Evolutionary conservation across 345 rosid species (phyloP), one percentile per base, ranked within the genome.

Genomic region (Moringa oleifera): DNA sequence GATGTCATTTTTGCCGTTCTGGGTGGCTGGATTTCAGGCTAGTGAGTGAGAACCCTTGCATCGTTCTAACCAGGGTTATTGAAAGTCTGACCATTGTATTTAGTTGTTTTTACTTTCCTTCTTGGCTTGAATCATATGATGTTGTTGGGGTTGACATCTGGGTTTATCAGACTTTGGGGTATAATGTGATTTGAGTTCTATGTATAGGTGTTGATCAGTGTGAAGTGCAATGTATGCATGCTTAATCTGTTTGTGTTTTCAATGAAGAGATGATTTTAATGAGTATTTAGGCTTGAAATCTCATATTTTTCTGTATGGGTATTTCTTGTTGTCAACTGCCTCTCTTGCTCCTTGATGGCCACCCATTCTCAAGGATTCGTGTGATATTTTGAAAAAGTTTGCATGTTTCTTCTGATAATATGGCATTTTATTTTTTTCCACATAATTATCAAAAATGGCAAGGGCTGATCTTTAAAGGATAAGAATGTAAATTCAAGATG

Each of bases 151-250:
- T 59, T 68, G 56, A 47, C 25, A 24, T 64, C 31, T 31, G 58
- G 51, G 62, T 58, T 16, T 57, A 23, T 11, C 17, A 18, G 55
- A 18, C 47, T 41, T 51, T 22, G 69, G 53, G 71, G 2, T 28
- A 61, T 25, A 20, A 53, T 58, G 61, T 53, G 55, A 56, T 64
- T 76, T 64, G 60, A 61, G 45, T 74, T 61, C 58, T 67, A n/a
- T 74, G 72, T 72, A 67, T 70, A 77, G 76, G 53, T 64, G 20
- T 61, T 23, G 46, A 49, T 41, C 12, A 11, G 17, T 41, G 16
- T 41, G 12, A 9, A 7, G 59, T 57, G 63, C 53, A 18, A 33
- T 63, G 63, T 61, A 57, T 72, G 55, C 69, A 25, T 64, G 68
- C 58, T 52, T 46, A 22, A 18, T 24, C 18, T 31, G 55, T 58